Conservation (phyloP, 2,329 filamentous ascomycete genomes). For the Aureobasidium sp. region DNA sequence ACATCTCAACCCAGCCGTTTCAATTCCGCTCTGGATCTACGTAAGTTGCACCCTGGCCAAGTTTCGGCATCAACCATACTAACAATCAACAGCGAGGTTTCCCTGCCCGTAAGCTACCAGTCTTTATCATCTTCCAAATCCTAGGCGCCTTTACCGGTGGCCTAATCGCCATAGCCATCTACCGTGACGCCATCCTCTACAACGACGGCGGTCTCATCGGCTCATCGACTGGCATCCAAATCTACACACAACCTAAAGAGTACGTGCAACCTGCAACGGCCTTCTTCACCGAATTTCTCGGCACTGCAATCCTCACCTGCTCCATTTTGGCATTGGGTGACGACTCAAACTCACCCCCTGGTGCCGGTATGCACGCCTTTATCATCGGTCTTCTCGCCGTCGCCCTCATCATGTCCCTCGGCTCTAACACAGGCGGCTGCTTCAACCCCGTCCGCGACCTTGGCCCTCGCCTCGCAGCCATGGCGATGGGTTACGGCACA, state of each 20-base stretch:
- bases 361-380: conserved; percentile 44
- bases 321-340: conserved; percentile 31
- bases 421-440: conserved; percentile 39
- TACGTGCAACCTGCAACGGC: conserved; percentile 27
- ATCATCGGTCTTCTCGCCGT: conserved; percentile 38
- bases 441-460: conserved; percentile 44
- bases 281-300: conserved; percentile 36
- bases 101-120: conserved; percentile 40
- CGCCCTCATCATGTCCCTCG: conserved; percentile 31
- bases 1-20: conserved; percentile 40
- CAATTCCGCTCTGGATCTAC: conserved; percentile 34
- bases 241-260: conserved; percentile 22
- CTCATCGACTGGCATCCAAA: conserved; percentile 17
- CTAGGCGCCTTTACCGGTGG: conserved; percentile 43
- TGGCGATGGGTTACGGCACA: conserved; percentile 36
- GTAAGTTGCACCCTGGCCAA: not conserved
- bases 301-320: conserved; percentile 28
- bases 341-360: conserved; percentile 23
- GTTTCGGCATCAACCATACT: not conserved
- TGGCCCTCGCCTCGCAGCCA: conserved; percentile 39
- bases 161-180: conserved; percentile 38
- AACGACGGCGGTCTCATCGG: conserved; percentile 30
- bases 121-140: conserved; percentile 45
- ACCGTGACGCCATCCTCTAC: conserved; percentile 28
- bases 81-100: conserved; percentile 34